Conservation (phyloP, 1,284 basidiomycete species). For the Heterobasidion parviporum region DNA sequence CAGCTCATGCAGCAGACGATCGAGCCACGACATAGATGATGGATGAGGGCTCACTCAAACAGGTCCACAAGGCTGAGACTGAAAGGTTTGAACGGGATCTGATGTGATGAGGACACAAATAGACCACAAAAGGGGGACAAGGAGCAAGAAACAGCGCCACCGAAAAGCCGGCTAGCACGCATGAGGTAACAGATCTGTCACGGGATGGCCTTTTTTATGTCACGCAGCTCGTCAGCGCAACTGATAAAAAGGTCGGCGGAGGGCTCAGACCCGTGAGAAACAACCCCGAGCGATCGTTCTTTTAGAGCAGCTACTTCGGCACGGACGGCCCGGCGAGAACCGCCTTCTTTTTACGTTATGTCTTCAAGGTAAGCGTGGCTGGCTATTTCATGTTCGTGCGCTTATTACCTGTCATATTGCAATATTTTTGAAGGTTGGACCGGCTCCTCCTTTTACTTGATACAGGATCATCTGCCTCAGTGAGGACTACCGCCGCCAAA, state of each 20-base stretch:
- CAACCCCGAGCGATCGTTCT: constrained; percentile 27
- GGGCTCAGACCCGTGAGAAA: constrained; percentile 28
- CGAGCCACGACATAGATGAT: background rate
- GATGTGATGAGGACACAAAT: constrained; percentile 3
- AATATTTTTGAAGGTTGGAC: constrained; percentile 58
- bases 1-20: background rate
- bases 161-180: constrained; percentile 9
- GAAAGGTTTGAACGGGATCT: background rate
- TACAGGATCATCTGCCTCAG: constrained; percentile 80
- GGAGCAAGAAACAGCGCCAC: constrained; percentile 9
- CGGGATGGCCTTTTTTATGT: constrained; percentile 29
- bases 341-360: constrained; percentile 39
- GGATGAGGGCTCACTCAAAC: background rate
- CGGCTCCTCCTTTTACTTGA: constrained; percentile 87
- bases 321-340: constrained; percentile 29
- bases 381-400: background rate
- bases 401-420: too few relatives aligned
- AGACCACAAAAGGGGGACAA: constrained; percentile 3
- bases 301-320: constrained; percentile 21
- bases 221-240: constrained; percentile 20
- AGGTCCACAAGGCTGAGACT: background rate
- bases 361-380: constrained; percentile 49
- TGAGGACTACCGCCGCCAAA: constrained; percentile 85
- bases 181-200: constrained; percentile 18
- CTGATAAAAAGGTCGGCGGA: constrained; percentile 31